Conservation (phyloP, 2,329 filamentous ascomycete genomes). For the Lasiodiplodia sp. region DNA sequence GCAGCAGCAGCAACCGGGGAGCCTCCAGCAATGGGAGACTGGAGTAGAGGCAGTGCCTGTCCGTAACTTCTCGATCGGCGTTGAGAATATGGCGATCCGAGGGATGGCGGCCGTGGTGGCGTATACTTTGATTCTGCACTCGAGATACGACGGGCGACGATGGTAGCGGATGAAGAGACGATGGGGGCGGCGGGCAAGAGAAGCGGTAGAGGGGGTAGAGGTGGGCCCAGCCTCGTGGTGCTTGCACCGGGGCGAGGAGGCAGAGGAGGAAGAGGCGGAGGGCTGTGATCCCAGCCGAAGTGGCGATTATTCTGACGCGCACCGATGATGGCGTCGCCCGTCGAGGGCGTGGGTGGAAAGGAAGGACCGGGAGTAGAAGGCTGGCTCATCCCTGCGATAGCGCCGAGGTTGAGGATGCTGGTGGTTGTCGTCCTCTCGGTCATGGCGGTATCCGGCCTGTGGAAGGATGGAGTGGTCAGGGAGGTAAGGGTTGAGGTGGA, state of each 20-base stretch:
- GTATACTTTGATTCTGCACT: constrained; percentile 23
- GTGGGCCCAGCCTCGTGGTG: constrained; percentile 29
- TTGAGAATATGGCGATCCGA: neutral
- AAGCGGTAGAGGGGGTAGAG: constrained; percentile 41
- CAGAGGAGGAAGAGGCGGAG: constrained; percentile 31
- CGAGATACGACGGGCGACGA: constrained; percentile 25
- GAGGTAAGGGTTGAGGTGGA: constrained; percentile 4
- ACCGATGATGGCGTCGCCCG: neutral
- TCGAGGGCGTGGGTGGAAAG: constrained; percentile 14
- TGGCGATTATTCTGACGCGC: neutral
- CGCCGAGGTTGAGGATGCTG: neutral
- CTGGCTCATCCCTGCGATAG: neutral
- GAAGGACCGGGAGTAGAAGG: constrained; percentile 25
- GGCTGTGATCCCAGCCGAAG: constrained; percentile 7
- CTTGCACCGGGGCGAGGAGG: constrained; percentile 34
- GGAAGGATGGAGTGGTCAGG: neutral
- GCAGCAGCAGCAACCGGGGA: neutral
- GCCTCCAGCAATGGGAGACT: neutral
- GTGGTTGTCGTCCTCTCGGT: neutral
- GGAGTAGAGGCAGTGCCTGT: neutral
- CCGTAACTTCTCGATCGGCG: constrained; percentile 11
- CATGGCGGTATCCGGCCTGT: neutral
- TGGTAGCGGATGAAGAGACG: constrained; percentile 31
- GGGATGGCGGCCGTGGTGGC: constrained; percentile 31
- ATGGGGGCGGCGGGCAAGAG: constrained; percentile 30